These are phyloP conservation scores for Alternaria ventricosa DNA, from an alignment of 2,329 filamentous ascomycete species.

Conservation along the genomic window DNA sequence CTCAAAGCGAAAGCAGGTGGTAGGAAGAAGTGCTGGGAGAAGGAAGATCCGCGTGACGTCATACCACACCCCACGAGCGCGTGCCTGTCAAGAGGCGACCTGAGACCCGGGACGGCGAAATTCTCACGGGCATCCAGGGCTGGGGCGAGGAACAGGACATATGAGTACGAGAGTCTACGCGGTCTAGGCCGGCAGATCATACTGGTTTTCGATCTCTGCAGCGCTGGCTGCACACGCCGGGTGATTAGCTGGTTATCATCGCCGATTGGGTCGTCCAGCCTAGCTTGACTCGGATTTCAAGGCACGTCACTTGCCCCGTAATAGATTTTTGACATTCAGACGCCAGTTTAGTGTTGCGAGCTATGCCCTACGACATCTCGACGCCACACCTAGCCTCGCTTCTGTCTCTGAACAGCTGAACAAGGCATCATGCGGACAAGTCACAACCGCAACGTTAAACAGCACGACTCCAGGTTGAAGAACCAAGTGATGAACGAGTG, in stretches of 20 bases:
- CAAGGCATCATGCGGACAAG: not conserved
- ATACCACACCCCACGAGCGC: conserved; percentile 9
- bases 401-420: not conserved
- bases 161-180: conserved; percentile 1
- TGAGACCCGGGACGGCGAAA: not conserved
- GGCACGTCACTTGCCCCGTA: not conserved
- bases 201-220: conserved; percentile 1
- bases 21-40: conserved; percentile 11
- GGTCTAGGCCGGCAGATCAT: conserved; percentile 15
- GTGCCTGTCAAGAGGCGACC: conserved; percentile 3
- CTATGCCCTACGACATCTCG: not conserved
- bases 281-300: not conserved
- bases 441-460: not conserved
- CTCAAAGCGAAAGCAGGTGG: conserved; percentile 4
- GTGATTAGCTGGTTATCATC: conserved; percentile 4
- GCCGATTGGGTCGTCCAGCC: conserved; percentile 6
- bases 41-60: conserved; percentile 13
- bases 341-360: not conserved
- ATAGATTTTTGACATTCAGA: not conserved
- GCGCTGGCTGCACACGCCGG: conserved; percentile 7
- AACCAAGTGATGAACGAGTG: not conserved
- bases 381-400: not conserved
- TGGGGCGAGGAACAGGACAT: not conserved
- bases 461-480: not conserved
- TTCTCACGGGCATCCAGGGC: not conserved